These are phyloP conservation scores for Aspergillus ellipticus DNA, from an alignment of 495 filamentous ascomycete genomes.

Conservation along the genomic window DNA sequence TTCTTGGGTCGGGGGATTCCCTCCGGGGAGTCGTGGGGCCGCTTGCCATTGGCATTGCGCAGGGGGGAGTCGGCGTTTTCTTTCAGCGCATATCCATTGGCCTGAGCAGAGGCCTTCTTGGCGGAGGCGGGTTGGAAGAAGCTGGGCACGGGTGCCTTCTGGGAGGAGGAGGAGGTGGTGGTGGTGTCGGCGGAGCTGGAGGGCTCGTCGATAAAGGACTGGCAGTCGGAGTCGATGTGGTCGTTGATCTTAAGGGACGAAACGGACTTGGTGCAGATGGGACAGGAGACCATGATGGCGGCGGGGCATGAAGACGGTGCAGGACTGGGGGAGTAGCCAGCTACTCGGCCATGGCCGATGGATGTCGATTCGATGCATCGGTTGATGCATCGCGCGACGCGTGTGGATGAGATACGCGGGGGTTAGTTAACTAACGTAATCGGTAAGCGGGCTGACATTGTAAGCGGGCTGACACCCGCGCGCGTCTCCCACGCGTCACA, in stretches of 20 bases:
- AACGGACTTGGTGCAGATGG: slow-evolving; percentile 78
- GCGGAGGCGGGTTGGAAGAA: slow-evolving; percentile 77
- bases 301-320: background rate
- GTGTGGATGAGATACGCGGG: no score
- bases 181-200: slow-evolving; percentile 37
- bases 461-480: no score
- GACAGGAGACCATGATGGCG: slow-evolving; percentile 71
- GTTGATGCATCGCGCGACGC: no score
- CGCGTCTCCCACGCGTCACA: no score
- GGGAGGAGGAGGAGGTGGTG: no score
- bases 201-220: slow-evolving; percentile 50
- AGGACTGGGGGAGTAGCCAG: background rate
- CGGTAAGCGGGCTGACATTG: slow-evolving; percentile 7
- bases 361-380: background rate
- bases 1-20: slow-evolving; percentile 17
- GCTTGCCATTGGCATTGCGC: slow-evolving; percentile 33
- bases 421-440: slow-evolving; percentile 16
- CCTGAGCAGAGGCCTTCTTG: slow-evolving; percentile 31
- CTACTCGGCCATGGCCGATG: no score
- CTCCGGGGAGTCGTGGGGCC: slow-evolving; percentile 21
- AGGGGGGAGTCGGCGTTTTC: slow-evolving; percentile 22
- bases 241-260: slow-evolving; percentile 75
- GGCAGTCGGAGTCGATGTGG: slow-evolving; percentile 85
- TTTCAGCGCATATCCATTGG: slow-evolving; percentile 22
- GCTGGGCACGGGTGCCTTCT: slow-evolving; percentile 54